Evolutionary conservation across 2,329 filamentous ascomycete genomes (phyloP).

Genomic region (Diaporthe citriasiana): DNA sequence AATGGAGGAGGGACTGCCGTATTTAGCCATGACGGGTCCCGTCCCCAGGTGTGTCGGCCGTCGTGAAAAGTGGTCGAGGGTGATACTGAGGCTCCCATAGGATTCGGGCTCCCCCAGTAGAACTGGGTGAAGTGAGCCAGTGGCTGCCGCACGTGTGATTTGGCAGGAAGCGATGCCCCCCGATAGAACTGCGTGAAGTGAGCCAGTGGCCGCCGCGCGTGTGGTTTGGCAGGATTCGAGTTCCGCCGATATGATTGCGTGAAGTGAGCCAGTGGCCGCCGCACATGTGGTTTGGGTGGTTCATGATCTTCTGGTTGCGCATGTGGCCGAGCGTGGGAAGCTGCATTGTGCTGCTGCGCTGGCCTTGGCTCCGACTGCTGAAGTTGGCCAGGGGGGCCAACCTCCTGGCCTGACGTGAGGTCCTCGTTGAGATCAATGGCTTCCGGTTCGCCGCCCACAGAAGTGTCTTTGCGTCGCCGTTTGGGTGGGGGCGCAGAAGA

Average conservation of each 20-base stretch:
- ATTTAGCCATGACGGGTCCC: not conserved
- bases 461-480: conserved; percentile 14
- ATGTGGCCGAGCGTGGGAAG: no score
- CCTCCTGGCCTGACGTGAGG: no score
- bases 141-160: not conserved
- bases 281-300: not conserved
- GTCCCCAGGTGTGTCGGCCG: not conserved
- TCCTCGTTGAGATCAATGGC: not conserved
- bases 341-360: not conserved
- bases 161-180: not conserved
- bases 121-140: not conserved
- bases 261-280: not conserved
- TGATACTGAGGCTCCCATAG: conserved; percentile 8
- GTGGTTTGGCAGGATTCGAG: conserved; percentile 8
- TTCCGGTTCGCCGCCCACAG: not conserved
- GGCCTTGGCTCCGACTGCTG: not conserved
- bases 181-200: not conserved
- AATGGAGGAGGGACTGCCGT: not conserved
- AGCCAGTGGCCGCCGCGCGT: not conserved
- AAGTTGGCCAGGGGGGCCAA: not conserved
- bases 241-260: not conserved
- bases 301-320: no score
- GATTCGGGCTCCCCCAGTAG: not conserved
- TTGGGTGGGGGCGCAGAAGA: conserved; percentile 7
- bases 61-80: not conserved